Percentiles rank a stretch among this genome's conserved stretches.
These are phyloP conservation scores for Cunninghamia lanceolata DNA, from an alignment of 75 land plant species.

Conservation along the genomic window DNA sequence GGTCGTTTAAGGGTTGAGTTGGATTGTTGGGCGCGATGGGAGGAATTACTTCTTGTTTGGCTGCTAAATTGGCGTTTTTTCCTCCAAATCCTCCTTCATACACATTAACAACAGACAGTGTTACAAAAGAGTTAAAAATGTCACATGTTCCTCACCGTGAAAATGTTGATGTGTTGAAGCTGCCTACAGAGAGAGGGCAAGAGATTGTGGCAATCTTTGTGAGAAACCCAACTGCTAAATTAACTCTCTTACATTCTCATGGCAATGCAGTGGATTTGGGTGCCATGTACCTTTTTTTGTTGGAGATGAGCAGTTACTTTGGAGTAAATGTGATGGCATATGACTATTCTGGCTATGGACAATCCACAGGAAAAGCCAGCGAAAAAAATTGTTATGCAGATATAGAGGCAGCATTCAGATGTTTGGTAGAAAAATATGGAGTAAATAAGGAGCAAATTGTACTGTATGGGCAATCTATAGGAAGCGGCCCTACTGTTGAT, in stretches of 20 bases:
- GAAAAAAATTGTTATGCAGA: slow-evolving; percentile 74
- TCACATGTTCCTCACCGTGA: slow-evolving; percentile 22
- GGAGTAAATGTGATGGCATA: slow-evolving; percentile 55
- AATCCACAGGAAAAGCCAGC: slow-evolving; percentile 63
- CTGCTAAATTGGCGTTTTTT: slow-evolving; percentile 57
- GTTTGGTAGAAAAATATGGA: slow-evolving; percentile 61
- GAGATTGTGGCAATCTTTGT: slow-evolving; percentile 48
- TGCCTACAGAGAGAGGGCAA: slow-evolving; percentile 36
- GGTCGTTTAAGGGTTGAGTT: too few relatives aligned
- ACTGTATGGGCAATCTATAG: slow-evolving; percentile 79
- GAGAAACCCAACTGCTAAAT: slow-evolving; percentile 25
- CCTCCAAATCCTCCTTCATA: slow-evolving; percentile 59
- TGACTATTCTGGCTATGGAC: slow-evolving; percentile 65
- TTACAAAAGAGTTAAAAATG: slow-evolving; percentile 14
- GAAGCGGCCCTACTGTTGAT: slow-evolving; percentile 79
- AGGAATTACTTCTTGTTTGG: slow-evolving; percentile 43
- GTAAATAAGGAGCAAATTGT: slow-evolving; percentile 58
- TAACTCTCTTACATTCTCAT: slow-evolving; percentile 53
- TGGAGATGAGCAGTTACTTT: slow-evolving; percentile 40
- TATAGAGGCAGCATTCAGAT: slow-evolving; percentile 68
- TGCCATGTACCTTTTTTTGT: slow-evolving; percentile 40
- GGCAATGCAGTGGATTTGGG: slow-evolving; percentile 64
- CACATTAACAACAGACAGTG: slow-evolving; percentile 27
- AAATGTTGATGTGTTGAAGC: slow-evolving; percentile 31
- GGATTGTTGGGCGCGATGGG: slow-evolving; percentile 28